phyloP scores from a whole-genome alignment of 148 eudicot species.

The Amaranthus cruentus region DNA sequence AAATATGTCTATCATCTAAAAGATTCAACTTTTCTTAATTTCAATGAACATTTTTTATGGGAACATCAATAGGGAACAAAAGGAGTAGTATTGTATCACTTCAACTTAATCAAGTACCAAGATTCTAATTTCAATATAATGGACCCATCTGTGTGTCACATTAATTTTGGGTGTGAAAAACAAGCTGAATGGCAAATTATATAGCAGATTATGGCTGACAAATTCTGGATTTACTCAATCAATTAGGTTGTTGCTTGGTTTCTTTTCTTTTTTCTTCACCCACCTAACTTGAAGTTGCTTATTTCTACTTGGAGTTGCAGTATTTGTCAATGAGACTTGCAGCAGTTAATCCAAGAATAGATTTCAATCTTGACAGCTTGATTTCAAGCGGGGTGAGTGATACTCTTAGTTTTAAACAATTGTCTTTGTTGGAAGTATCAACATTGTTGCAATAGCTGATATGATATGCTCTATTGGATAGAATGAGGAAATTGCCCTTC shows the following conservation, averaged over 20 bases:
- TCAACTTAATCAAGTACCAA: background rate
- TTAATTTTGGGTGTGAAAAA: background rate
- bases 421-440: background rate
- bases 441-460: background rate
- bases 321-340: slow-evolving; percentile 96
- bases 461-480: background rate
- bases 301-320: slow-evolving; percentile 38
- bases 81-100: background rate
- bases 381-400: slow-evolving; percentile 69
- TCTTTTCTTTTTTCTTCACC: background rate
- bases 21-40: too few relatives aligned
- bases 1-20: too few relatives aligned
- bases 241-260: slow-evolving; percentile 4
- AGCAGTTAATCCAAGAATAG: slow-evolving; percentile 80
- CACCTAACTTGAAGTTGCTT: slow-evolving; percentile 10
- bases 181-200: background rate
- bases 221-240: background rate
- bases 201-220: background rate
- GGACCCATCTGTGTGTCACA: background rate
- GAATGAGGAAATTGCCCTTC: background rate
- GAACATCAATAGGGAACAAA: background rate
- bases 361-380: slow-evolving; percentile 71
- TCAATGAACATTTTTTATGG: too few relatives aligned
- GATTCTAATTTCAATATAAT: background rate
- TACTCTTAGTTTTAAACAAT: slow-evolving; percentile 6